These are phyloP conservation scores for Dioscorea zingiberensis DNA, from an alignment of 106 monocot genomes.

Conservation along the genomic window DNA sequence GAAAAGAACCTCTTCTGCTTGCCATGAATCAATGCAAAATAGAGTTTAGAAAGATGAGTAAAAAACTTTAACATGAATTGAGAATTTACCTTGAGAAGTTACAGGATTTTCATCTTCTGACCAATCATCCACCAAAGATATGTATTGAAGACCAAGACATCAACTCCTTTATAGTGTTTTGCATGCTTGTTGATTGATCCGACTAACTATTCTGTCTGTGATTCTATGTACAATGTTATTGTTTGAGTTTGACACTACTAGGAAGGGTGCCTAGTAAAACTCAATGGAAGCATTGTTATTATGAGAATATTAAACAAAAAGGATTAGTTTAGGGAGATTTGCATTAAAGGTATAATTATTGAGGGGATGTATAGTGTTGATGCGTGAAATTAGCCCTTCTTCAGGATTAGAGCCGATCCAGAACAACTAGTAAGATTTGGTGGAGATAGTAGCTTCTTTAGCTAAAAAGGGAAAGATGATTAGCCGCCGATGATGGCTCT, in stretches of 20 bases:
- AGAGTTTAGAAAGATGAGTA: not conserved
- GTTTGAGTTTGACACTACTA: constrained; percentile 57
- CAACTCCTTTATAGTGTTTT: constrained; percentile 40
- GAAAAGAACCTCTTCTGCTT: not conserved
- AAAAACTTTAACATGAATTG: not conserved
- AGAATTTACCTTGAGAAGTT: no score
- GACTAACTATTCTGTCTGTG: constrained; percentile 20
- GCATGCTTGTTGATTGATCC: constrained; percentile 47
- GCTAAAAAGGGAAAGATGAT: no score
- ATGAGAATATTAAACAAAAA: not conserved
- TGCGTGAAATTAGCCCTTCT: no score
- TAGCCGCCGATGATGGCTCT: no score
- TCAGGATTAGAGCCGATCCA: no score
- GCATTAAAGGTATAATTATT: not conserved
- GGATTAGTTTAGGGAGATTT: not conserved
- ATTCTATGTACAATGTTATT: constrained; percentile 37
- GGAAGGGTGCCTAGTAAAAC: constrained; percentile 67
- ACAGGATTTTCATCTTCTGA: constrained; percentile 54
- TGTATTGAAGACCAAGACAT: constrained; percentile 50
- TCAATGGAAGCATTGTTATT: constrained; percentile 16
- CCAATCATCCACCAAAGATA: constrained; percentile 75
- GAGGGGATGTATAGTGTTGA: not conserved
- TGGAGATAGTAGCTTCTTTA: no score
- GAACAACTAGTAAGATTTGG: no score
- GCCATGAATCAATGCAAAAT: no score